Base-by-base conservation (phyloP, 495 filamentous ascomycete species). In the Podospora appendiculata region DNA sequence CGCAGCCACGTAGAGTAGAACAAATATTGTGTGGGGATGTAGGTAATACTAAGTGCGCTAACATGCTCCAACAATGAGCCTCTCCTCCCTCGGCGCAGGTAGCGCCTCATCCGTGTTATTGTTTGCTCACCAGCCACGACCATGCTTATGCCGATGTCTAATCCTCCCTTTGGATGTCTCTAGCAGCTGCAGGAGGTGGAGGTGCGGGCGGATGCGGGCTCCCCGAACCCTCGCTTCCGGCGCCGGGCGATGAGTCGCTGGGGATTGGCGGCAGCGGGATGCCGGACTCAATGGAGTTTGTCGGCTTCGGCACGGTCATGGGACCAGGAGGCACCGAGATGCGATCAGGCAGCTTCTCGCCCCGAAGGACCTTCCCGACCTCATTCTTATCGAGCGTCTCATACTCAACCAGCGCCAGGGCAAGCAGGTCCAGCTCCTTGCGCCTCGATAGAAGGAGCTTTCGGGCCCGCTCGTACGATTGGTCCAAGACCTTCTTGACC, bases 361-460 rank as follows among this genome's bases (percentile, higher is more conserved):
- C 93, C 50, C 77, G 77, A 25, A 96, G 76, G 3, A 96, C 86
- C 71, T 85, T 89, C 66, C 86, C 86, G 59, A 96, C 92, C 62
- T 98, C 94, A 19, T 87, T 85, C 63, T 84, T 85, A 56, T 82
- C 86, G 18, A 96, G 71, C 3, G 88, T 94, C 70, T 97, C 94
- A 68, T 96, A 96, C 72, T 97, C 86, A 25, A 98, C 81, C 11
- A 98, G 71, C 4, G 90, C 93, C 60, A 90, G 83, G 32, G 91
- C 91, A 6, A 98, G 71, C 16, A 86, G 67, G 55, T 97, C 92
- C 9, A 98, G 77, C 62, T 95, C 92, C 48, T 88, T 81, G 17
- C 88, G 77, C 61, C 85, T 87, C 36, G 76, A 72, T 0, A 74
- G 75, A 34, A 98, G 73, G 17, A 96, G 79, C 36, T 78, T 78